Base-by-base conservation (phyloP, 306 rosid species). In the Morella rubra region DNA sequence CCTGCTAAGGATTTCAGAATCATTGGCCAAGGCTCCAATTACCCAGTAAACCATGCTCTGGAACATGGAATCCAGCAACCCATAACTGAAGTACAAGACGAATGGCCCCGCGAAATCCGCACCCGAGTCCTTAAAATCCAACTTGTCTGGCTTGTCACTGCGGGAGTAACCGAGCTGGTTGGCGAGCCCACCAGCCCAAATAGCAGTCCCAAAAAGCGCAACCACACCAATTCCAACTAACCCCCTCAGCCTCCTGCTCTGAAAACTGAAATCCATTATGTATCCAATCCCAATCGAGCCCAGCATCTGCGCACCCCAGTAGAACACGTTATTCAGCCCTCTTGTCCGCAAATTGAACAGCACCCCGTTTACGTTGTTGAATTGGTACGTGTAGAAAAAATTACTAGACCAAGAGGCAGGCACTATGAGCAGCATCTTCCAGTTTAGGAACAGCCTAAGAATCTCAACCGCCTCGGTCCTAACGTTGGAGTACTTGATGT, bases 231-330 rank as follows among this genome's bases (percentile, higher is more conserved):
- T 76, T 19, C 99, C 99, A 8, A 86, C 71, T 27, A 89, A 24
- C 11, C 99, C 99, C 77, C 99, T 88, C 9, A 58, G 76, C 83
- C 87, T 90, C 46, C 97, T 84, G 45, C 96, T 95, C 85, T 78
- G 82, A 44, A 91, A 95, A 62, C 97, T 90, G 76, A 85, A 92
- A 85, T 95, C 99, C 96, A 92, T 83, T 3, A 91, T 6, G 68
- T 92, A 83, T 0, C 98, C 98, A 46, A 95, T 89, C 78, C 80
- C 95, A 75, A 92, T 6, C 0, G 98, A 92, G 1, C 98, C 98
- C 73, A 92, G 0, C 97, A 95, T 95, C 80, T 95, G 97, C 0
- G 99, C 99, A 0, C 97, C 99, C 99, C 99, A 95, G 3, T 92
- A 95, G 69, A 88, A 84, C 37, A 91, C 92, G 20, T 89, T 95